Evolutionary conservation across 1,284 basidiomycete species (phyloP), one percentile per base, ranked within the genome.

Genomic region (Fomitopsis palustris): DNA sequence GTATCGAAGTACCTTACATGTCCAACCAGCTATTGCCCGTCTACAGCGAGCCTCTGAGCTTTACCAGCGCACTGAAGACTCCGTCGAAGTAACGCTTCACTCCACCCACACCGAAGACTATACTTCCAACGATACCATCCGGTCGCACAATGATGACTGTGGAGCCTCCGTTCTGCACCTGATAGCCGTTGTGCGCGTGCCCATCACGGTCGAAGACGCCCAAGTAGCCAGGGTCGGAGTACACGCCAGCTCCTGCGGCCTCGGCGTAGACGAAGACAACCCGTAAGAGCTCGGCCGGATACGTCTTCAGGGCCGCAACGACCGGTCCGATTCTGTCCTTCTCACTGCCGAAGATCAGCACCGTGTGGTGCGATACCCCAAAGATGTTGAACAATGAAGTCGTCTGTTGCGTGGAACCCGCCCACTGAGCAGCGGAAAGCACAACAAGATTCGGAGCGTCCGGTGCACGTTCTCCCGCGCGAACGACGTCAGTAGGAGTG

Each of bases 401-500:
- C 41, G 54, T 47, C 25, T 25, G 23, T 33, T 14, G 45, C 16
- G 21, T 29, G 33, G 7, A 5, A 4, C 12, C 35, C 8, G 5
- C 14, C n/a, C 23, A 31, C n/a, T n/a, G 9, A 3, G 8, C 54
- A 12, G 25, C 19, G 35, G 12, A 23, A 6, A 6, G 33, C 41
- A 31, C 55, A 29, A 65, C 42, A 7, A 80, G 68, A 6, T 65
- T 72, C 12, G 78, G 70, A 0, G 79, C 75, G 33, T 80, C 75
- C 0, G 78, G 79, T 16, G 79, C 78, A 37, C 79, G 67, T 61
- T 82, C 79, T 0, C 79, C 81, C 1, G 78, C 79, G n/a, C 73
- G 70, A 5, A 79, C 27, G 6, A 62, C 64, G 12, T 60, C 27
- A 2, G 21, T 37, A 2, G 19, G 3, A 2, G 9, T 19, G 10